Conservation (phyloP, 176 grass and related monocot species). For the Bothriochloa decipiens region DNA sequence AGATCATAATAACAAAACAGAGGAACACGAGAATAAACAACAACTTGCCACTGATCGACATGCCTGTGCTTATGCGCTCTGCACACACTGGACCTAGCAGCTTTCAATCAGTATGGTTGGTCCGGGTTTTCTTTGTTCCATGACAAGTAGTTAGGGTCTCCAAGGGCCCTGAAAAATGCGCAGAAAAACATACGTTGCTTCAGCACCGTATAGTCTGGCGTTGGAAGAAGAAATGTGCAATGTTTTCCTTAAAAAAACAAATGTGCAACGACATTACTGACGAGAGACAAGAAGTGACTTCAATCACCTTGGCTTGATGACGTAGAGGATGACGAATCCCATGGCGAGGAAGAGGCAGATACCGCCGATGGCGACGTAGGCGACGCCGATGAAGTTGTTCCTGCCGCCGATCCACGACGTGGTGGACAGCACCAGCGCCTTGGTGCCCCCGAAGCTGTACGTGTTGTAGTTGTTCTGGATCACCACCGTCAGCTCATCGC, state of each 20-base stretch:
- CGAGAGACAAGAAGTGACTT: neutral
- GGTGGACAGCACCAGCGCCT: conserved; percentile 87
- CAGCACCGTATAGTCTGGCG: neutral
- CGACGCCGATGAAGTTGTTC: conserved; percentile 83
- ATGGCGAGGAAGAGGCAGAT: conserved; percentile 70
- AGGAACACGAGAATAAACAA: neutral
- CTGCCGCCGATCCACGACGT: conserved; percentile 84
- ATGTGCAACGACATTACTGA: neutral
- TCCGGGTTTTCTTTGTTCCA: conserved; percentile 74
- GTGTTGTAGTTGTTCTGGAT: conserved; percentile 99
- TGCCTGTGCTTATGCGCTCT: neutral
- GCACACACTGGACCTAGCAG: neutral
- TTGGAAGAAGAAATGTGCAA: too few relatives aligned
- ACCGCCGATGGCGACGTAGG: conserved; percentile 70
- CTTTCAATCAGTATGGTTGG: conserved; percentile 32
- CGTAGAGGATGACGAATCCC: conserved; percentile 65
- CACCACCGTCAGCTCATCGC: conserved; percentile 72
- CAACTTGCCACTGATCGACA: neutral
- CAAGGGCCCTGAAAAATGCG: conserved; percentile 60
- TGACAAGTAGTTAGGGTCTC: conserved; percentile 80
- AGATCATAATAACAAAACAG: neutral
- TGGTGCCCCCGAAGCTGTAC: conserved; percentile 81
- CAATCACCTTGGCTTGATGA: conserved; percentile 65
- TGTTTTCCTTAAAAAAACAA: too few relatives aligned
- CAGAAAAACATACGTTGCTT: neutral